A percentile compares a stretch with the other conserved stretches of the same genome.
These are phyloP conservation scores for Nadsonia commutata DNA, from an alignment of 1,139 yeast species.

Conservation along the genomic window DNA sequence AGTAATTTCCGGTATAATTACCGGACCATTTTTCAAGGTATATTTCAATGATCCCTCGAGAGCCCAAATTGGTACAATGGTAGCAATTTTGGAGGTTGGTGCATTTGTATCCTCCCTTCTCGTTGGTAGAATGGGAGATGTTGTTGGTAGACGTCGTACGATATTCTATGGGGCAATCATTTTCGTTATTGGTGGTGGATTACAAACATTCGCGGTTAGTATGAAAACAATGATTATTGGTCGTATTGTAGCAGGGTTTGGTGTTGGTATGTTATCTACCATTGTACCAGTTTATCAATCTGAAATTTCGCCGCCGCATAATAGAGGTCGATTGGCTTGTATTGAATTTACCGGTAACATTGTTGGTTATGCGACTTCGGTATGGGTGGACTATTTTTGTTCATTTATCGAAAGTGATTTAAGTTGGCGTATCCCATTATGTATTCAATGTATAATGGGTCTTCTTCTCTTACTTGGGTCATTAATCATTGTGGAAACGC, in stretches of 20 bases:
- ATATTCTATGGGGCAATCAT: constrained; percentile 70
- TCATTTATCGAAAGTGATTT: constrained; percentile 40
- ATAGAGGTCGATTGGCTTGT: constrained; percentile 79
- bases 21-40: constrained; percentile 52
- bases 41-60: constrained; percentile 63
- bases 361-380: constrained; percentile 70
- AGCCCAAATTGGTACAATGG: constrained; percentile 61
- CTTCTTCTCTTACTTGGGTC: constrained; percentile 54
- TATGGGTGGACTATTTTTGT: constrained; percentile 83
- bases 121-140: constrained; percentile 68
- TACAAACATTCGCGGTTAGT: constrained; percentile 47
- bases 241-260: constrained; percentile 69
- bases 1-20: constrained; percentile 69
- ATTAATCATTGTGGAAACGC: constrained; percentile 69
- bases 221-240: constrained; percentile 49
- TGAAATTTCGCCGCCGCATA: constrained; percentile 81
- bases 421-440: constrained; percentile 72
- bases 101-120: constrained; percentile 65
- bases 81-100: constrained; percentile 73
- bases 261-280: constrained; percentile 82
- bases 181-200: constrained; percentile 65
- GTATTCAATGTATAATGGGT: constrained; percentile 68
- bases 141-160: constrained; percentile 65
- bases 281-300: constrained; percentile 92
- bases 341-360: constrained; percentile 88